Evolutionary conservation across 23 red algal species (phyloP).

Genomic region (Agarophyton chilense): DNA sequence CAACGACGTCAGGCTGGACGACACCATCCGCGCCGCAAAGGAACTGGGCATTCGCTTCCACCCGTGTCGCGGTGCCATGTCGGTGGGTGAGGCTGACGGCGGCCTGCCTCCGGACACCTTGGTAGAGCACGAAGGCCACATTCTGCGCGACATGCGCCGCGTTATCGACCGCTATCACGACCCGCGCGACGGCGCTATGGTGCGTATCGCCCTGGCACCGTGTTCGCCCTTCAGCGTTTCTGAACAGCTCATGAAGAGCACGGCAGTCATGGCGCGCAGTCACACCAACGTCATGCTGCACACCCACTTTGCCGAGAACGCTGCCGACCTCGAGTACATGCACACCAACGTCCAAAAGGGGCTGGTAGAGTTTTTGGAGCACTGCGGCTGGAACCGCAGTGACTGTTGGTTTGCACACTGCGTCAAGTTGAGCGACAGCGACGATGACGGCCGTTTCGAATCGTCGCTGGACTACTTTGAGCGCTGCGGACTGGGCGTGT

Average conservation of each 20-base stretch:
- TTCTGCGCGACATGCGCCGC: conserved; percentile 46
- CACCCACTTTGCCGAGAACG: conserved; percentile 57
- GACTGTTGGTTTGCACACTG: conserved; percentile 71
- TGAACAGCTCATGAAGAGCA: conserved; percentile 49
- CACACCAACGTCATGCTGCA: conserved; percentile 61
- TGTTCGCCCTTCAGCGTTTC: conserved; percentile 56
- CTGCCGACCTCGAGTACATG: conserved; percentile 38
- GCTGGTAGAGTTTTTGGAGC: conserved; percentile 40
- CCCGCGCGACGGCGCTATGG: conserved; percentile 47
- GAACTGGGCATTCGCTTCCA: conserved; percentile 57
- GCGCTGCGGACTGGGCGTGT: conserved; percentile 38
- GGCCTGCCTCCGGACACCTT: conserved; percentile 53
- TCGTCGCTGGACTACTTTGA: conserved; percentile 41
- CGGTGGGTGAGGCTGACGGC: conserved; percentile 53
- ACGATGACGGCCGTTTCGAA: neutral
- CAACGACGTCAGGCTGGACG: conserved; percentile 42
- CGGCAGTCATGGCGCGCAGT: conserved; percentile 20
- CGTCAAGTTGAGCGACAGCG: conserved; percentile 33
- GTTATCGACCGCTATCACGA: conserved; percentile 53
- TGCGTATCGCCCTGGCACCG: conserved; percentile 54
- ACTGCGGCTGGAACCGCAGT: conserved; percentile 52
- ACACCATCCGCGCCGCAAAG: conserved; percentile 49
- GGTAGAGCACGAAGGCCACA: conserved; percentile 32
- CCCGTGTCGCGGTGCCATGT: conserved; percentile 57
- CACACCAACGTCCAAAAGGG: conserved; percentile 48